phyloP scores from a whole-genome alignment of 495 filamentous ascomycete genomes.

The Xylaria scruposa region DNA sequence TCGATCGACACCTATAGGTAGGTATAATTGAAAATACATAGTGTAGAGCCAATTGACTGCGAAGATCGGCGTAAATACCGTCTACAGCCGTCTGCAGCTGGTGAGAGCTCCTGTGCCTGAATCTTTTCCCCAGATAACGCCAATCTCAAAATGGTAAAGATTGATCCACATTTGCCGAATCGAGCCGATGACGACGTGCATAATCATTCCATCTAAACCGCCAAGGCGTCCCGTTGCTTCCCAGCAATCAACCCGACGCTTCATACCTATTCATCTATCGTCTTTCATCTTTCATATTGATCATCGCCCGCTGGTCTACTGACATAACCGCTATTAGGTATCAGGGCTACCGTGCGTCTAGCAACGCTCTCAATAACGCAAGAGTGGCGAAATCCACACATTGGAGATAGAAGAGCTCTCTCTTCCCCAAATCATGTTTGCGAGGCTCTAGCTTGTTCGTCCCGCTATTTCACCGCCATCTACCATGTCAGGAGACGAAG shows the following conservation, averaged over 20 bases:
- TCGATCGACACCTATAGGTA: background rate
- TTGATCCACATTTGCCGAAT: background rate
- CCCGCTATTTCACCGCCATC: constrained; percentile 5
- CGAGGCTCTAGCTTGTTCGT: constrained; percentile 6
- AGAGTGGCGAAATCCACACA: background rate
- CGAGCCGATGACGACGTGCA: constrained; percentile 20
- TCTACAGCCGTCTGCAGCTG: background rate
- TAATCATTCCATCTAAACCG: background rate
- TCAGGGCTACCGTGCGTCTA: background rate
- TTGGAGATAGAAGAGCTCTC: background rate
- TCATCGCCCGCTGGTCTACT: background rate
- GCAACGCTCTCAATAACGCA: background rate
- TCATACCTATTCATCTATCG: background rate
- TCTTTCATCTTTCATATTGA: background rate
- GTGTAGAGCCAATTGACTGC: background rate
- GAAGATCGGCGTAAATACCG: constrained; percentile 18
- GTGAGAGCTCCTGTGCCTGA: background rate
- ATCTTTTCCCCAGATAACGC: constrained; percentile 16
- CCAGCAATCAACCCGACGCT: background rate
- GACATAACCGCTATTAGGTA: background rate
- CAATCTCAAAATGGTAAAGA: constrained; percentile 8
- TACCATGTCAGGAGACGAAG: constrained; percentile 55
- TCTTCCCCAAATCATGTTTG: constrained; percentile 14
- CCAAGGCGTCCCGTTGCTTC: background rate
- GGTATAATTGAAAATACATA: background rate